A percentile compares a stretch with the other conserved stretches of the same genome.
phyloP scores from a whole-genome alignment of 352 stramenopile genomes.

The Discostella stelligera region DNA sequence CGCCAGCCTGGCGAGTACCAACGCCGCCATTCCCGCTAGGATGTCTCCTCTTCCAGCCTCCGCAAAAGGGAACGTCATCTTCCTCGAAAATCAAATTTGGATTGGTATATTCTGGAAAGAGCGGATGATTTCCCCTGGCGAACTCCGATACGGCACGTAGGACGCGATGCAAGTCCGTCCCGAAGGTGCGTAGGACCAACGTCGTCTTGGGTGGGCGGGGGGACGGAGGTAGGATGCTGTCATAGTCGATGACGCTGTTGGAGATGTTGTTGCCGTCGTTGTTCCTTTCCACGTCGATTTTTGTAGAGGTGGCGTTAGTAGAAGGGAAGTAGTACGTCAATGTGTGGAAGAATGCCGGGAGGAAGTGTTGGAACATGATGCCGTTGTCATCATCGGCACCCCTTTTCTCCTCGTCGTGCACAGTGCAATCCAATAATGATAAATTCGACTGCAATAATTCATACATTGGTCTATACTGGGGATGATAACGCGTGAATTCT shows the following conservation, averaged over 20 bases:
- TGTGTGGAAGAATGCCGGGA: constrained; percentile 76
- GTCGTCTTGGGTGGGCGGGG: constrained; percentile 42
- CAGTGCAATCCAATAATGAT: constrained; percentile 12
- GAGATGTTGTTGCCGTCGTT: constrained; percentile 2
- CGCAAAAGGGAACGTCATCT: constrained; percentile 44
- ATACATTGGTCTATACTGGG: constrained; percentile 60
- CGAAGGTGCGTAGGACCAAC: constrained; percentile 81
- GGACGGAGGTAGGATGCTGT: neutral
- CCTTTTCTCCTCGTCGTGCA: constrained; percentile 43
- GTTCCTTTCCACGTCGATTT: neutral
- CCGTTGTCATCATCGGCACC: neutral
- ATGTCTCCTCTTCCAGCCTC: constrained; percentile 49
- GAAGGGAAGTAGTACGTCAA: constrained; percentile 57
- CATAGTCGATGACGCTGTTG: constrained; percentile 5
- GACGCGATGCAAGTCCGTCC: constrained; percentile 69
- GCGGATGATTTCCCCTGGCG: constrained; percentile 69
- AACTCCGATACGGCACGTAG: constrained; percentile 63
- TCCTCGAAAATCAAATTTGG: constrained; percentile 55
- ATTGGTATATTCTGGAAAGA: constrained; percentile 61
- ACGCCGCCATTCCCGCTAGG: constrained; percentile 3
- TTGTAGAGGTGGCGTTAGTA: neutral
- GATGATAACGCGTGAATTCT: constrained; percentile 61
- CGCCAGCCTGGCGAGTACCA: constrained; percentile 3
- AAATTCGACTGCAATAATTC: constrained; percentile 62
- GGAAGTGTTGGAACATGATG: constrained; percentile 49